Percentiles rank a stretch among this genome's conserved stretches.
phyloP scores from a whole-genome alignment of 2,329 filamentous ascomycete species.

The Pestalotiopsis fici region DNA sequence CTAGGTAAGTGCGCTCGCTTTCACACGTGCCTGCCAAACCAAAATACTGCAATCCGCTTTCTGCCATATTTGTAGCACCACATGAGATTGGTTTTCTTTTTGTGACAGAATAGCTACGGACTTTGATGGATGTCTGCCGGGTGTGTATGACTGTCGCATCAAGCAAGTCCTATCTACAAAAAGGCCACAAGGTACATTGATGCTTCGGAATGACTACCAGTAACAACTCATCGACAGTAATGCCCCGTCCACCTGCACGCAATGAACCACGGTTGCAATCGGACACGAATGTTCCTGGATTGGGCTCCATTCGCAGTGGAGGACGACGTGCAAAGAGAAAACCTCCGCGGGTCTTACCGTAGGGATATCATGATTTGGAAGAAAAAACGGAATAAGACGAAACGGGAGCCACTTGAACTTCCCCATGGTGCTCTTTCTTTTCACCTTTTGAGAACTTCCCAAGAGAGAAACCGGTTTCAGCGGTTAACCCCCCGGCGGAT shows the following conservation, averaged over 20 bases:
- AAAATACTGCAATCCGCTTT: neutral
- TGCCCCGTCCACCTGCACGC: neutral
- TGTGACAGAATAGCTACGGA: too few relatives aligned
- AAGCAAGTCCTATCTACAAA: too few relatives aligned
- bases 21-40: neutral
- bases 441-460: slow-evolving; percentile 24
- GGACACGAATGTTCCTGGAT: neutral
- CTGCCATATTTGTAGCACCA: neutral
- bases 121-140: too few relatives aligned
- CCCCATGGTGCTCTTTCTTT: neutral
- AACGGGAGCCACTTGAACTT: slow-evolving; percentile 13
- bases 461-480: slow-evolving; percentile 10
- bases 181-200: too few relatives aligned
- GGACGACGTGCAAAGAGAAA: neutral
- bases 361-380: slow-evolving; percentile 18
- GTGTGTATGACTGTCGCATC: too few relatives aligned
- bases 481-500: neutral
- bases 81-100: neutral
- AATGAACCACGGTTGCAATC: neutral
- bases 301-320: neutral
- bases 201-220: too few relatives aligned
- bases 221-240: neutral
- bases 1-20: neutral
- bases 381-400: neutral
- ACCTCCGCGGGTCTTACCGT: neutral